These are phyloP conservation scores for Globisporangium echinulatum DNA, from an alignment of 352 stramenopile species.

Conservation along the genomic window DNA sequence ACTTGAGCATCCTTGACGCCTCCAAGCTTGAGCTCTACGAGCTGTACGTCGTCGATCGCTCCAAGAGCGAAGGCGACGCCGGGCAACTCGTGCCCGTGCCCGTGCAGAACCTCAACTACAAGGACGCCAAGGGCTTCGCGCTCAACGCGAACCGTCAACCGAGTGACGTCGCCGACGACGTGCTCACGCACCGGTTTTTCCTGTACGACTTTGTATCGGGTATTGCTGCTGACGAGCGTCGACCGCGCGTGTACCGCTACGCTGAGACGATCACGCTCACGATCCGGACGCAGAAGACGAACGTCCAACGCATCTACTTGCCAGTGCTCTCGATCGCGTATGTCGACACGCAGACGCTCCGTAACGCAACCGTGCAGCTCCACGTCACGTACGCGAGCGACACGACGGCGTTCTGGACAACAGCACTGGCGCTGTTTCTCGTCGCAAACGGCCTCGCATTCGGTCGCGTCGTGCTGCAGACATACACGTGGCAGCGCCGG, in stretches of 20 bases:
- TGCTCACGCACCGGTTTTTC: slow-evolving; percentile 90
- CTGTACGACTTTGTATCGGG: slow-evolving; percentile 84
- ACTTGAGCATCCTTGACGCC: slow-evolving; percentile 44
- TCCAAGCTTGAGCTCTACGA: slow-evolving; percentile 80
- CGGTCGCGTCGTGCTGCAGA: slow-evolving; percentile 57
- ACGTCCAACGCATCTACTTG: slow-evolving; percentile 49
- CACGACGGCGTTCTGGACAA: slow-evolving; percentile 70
- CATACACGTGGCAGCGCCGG: slow-evolving; percentile 85
- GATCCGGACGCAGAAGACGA: slow-evolving; percentile 39
- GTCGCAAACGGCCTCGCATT: slow-evolving; percentile 48
- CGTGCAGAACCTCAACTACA: slow-evolving; percentile 83
- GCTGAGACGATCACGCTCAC: slow-evolving; percentile 64
- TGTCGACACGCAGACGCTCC: slow-evolving; percentile 35
- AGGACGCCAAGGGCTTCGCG: slow-evolving; percentile 44
- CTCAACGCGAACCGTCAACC: slow-evolving; percentile 83
- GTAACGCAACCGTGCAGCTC: slow-evolving; percentile 39
- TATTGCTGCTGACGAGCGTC: slow-evolving; percentile 33
- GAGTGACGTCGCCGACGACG: slow-evolving; percentile 81
- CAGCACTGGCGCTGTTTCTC: slow-evolving; percentile 66
- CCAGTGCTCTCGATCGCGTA: slow-evolving; percentile 80
- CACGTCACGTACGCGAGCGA: slow-evolving; percentile 86
- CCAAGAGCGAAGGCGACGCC: slow-evolving; percentile 35
- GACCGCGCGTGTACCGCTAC: slow-evolving; percentile 60
- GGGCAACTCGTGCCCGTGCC: slow-evolving; percentile 79
- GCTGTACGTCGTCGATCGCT: slow-evolving; percentile 85